These are phyloP conservation scores for Saccharomycopsis javanensis DNA, from an alignment of 805 yeast species.

Conservation along the genomic window DNA sequence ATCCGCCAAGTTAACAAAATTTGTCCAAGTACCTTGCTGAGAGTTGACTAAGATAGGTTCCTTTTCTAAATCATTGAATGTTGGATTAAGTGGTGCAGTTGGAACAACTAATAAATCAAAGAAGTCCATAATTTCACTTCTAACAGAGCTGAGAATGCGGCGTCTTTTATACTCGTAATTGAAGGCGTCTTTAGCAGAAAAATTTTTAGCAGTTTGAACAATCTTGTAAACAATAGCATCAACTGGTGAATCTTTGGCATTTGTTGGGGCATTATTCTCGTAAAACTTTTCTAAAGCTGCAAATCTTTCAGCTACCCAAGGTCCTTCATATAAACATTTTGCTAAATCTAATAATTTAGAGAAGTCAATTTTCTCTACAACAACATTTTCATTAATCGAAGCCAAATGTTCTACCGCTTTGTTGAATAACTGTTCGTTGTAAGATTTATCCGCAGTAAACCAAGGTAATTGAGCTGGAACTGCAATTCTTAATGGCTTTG, in stretches of 20 bases:
- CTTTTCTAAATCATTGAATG: conserved; percentile 55
- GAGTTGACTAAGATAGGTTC: conserved; percentile 85
- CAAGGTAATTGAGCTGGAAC: conserved; percentile 67
- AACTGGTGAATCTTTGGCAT: conserved; percentile 33
- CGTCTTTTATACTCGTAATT: conserved; percentile 82
- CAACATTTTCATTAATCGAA: conserved; percentile 42
- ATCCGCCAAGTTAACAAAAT: conserved; percentile 91
- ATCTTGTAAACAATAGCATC: conserved; percentile 79
- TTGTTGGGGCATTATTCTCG: conserved; percentile 56
- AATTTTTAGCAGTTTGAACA: conserved; percentile 67
- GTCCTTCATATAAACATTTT: conserved; percentile 84
- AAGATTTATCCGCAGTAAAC: conserved; percentile 60
- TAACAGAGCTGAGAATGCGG: conserved; percentile 59
- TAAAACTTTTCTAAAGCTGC: conserved; percentile 71
- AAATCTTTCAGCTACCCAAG: conserved; percentile 98
- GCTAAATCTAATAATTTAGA: conserved; percentile 73
- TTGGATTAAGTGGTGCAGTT: conserved; percentile 88
- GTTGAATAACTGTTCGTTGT: conserved; percentile 60
- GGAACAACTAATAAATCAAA: conserved; percentile 82
- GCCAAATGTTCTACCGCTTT: conserved; percentile 48
- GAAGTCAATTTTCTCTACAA: conserved; percentile 57
- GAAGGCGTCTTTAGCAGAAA: conserved; percentile 75
- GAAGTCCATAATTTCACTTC: conserved; percentile 36
- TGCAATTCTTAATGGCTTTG: conserved; percentile 37
- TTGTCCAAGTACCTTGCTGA: conserved; percentile 95